Conservation (phyloP, 2,329 filamentous ascomycete species). For the Neopestalotiopsis clavispora region DNA sequence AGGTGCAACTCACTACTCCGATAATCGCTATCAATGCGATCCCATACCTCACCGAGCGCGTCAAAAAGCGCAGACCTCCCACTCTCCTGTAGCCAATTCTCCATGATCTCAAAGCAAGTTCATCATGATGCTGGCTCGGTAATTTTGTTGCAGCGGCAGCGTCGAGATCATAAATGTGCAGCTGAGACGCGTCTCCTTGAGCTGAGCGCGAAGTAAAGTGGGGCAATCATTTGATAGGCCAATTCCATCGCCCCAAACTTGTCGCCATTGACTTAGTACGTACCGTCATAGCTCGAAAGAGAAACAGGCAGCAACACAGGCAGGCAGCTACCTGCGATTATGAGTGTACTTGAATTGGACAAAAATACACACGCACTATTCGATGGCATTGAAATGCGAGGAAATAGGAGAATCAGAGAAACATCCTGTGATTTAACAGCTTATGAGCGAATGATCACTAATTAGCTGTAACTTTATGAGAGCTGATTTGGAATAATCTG, state of each 20-base stretch:
- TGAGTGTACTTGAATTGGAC: neutral
- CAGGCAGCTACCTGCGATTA: neutral
- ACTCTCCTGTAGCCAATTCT: constrained; percentile 34
- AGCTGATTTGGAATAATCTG: neutral
- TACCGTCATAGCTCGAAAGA: neutral
- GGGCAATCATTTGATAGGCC: neutral
- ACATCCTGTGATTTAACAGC: no score
- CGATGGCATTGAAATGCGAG: no score
- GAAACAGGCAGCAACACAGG: neutral
- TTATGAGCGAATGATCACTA: neutral
- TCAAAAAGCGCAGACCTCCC: constrained; percentile 33
- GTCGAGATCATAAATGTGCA: neutral
- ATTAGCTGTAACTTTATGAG: neutral
- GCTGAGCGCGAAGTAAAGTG: constrained; percentile 1
- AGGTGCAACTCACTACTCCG: constrained; percentile 26
- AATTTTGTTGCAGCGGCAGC: neutral
- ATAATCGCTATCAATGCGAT: constrained; percentile 31
- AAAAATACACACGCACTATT: no score
- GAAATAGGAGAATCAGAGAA: no score
- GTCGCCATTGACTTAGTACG: neutral
- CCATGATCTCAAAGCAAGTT: constrained; percentile 25
- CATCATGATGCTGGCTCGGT: neutral
- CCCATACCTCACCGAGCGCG: constrained; percentile 31
- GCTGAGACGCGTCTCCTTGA: neutral
- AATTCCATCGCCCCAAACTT: neutral